A percentile compares a stretch with the other conserved stretches of the same genome.
Evolutionary conservation across 257 asterid species (phyloP).

Genomic region (Prunella vulgaris): DNA sequence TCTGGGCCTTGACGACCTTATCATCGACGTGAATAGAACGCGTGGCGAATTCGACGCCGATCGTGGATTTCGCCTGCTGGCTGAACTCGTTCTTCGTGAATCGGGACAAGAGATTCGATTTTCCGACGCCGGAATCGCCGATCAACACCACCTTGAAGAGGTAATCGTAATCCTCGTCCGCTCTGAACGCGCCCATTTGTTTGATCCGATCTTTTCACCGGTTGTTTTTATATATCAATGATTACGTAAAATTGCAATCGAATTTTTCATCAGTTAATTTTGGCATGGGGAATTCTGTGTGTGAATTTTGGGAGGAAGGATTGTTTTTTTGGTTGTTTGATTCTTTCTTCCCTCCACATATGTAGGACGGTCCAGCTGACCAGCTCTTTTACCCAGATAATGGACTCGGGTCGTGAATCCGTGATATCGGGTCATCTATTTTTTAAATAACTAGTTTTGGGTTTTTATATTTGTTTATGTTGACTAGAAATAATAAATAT

Average conservation of each 20-base stretch:
- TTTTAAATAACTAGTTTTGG: not conserved
- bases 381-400: slow-evolving; percentile 8
- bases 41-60: slow-evolving; percentile 85
- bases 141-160: slow-evolving; percentile 76
- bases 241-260: not conserved
- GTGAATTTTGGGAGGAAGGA: not conserved
- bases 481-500: too few relatives aligned
- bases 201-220: not conserved
- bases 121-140: slow-evolving; percentile 86
- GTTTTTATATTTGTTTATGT: not conserved
- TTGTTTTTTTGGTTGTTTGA: slow-evolving; percentile 11
- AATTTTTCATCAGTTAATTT: not conserved
- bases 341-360: slow-evolving; percentile 32
- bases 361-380: slow-evolving; percentile 23
- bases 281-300: not conserved
- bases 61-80: slow-evolving; percentile 74
- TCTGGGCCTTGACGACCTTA: slow-evolving; percentile 79
- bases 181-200: slow-evolving; percentile 62
- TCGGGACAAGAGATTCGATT: slow-evolving; percentile 70
- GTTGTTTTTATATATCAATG: not conserved
- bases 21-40: slow-evolving; percentile 70
- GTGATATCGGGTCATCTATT: too few relatives aligned
- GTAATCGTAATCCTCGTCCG: slow-evolving; percentile 84
- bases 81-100: slow-evolving; percentile 76
- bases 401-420: not conserved